A percentile compares a stretch with the other conserved stretches of the same genome.
These are phyloP conservation scores for Starmerella riodocensis DNA, from an alignment of 805 yeast species.

Conservation along the genomic window DNA sequence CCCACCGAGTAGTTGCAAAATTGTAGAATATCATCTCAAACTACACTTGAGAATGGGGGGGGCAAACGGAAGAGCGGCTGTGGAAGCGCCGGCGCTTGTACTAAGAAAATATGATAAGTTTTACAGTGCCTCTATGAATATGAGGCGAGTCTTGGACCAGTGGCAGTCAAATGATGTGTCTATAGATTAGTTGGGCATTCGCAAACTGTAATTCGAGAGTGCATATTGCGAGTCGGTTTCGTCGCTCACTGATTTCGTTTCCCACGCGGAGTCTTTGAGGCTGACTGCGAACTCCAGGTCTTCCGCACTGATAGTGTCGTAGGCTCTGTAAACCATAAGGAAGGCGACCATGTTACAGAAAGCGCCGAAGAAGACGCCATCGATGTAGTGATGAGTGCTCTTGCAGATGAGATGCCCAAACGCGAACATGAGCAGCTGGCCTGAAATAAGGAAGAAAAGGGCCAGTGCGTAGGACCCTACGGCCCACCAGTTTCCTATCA, in stretches of 20 bases:
- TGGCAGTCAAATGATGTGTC: no score
- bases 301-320: constrained; percentile 93
- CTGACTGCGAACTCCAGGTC: constrained; percentile 84
- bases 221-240: constrained; percentile 25
- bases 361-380: constrained; percentile 77
- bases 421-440: constrained; percentile 67
- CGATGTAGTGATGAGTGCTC: constrained; percentile 70
- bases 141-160: no score
- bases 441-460: constrained; percentile 57
- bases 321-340: constrained; percentile 92
- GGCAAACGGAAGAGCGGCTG: no score
- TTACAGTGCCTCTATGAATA: no score
- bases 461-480: constrained; percentile 70
- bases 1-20: not conserved
- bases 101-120: no score
- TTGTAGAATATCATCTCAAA: not conserved
- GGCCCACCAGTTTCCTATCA: constrained; percentile 75
- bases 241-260: constrained; percentile 26
- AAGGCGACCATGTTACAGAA: constrained; percentile 65
- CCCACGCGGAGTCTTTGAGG: constrained; percentile 34
- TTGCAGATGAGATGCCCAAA: constrained; percentile 55
- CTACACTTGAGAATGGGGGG: no score
- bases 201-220: constrained; percentile 26
- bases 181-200: constrained; percentile 13
- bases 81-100: no score